phyloP scores from a whole-genome alignment of 1,284 basidiomycete genomes.

The Papiliotrema fonsecae region DNA sequence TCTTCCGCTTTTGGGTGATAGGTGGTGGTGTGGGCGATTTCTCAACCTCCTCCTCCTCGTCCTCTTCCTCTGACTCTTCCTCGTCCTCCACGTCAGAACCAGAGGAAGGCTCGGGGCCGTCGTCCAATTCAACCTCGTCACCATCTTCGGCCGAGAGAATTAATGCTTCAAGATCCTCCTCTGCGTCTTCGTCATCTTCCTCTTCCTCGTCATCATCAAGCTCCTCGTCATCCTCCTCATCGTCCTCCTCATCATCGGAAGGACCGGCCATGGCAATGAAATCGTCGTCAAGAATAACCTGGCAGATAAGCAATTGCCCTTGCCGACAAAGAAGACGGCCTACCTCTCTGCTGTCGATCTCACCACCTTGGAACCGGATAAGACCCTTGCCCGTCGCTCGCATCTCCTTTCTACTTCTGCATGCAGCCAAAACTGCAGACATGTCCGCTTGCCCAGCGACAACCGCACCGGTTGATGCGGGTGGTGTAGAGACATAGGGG shows the following conservation, averaged over 20 bases:
- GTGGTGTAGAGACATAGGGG: constrained; percentile 68
- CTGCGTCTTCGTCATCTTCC: constrained; percentile 29
- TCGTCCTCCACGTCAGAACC: constrained; percentile 36
- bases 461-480: constrained; percentile 15
- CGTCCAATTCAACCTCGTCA: constrained; percentile 42
- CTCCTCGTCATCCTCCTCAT: constrained; percentile 44
- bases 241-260: constrained; percentile 34
- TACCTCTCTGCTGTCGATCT: constrained; percentile 56
- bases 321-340: constrained; percentile 8
- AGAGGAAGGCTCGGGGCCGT: constrained; percentile 39
- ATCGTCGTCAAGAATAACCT: constrained; percentile 55
- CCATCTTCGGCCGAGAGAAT: constrained; percentile 36
- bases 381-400: constrained; percentile 51
- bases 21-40: constrained; percentile 17
- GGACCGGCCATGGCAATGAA: constrained; percentile 47
- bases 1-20: background rate
- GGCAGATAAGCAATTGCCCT: constrained; percentile 7
- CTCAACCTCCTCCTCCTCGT: constrained; percentile 24
- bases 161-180: constrained; percentile 29
- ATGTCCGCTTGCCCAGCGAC: constrained; percentile 40
- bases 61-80: constrained; percentile 23
- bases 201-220: constrained; percentile 34
- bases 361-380: constrained; percentile 56
- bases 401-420: constrained; percentile 59
- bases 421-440: constrained; percentile 53